phyloP scores from a whole-genome alignment of 2,329 filamentous ascomycete species.

The Coniella vitis region DNA sequence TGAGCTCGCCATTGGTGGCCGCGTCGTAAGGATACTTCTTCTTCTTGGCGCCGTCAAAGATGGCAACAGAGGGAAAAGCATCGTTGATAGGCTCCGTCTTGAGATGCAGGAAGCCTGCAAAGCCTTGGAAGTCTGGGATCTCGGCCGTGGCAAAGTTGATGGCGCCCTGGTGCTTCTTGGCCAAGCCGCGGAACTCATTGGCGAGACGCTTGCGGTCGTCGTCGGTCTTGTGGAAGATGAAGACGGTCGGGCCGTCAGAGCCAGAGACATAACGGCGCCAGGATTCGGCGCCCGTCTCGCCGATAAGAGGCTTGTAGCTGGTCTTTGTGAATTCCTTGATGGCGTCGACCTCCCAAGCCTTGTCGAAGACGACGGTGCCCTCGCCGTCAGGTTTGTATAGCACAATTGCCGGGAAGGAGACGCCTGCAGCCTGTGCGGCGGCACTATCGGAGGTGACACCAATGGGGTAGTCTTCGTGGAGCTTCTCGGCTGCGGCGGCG shows the following conservation, averaged over 20 bases:
- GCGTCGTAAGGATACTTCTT: slow-evolving; percentile 89
- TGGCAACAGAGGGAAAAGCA: slow-evolving; percentile 88
- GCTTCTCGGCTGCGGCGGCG: slow-evolving; percentile 61
- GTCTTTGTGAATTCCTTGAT: slow-evolving; percentile 81
- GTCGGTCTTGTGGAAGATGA: slow-evolving; percentile 89
- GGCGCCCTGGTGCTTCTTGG: slow-evolving; percentile 84
- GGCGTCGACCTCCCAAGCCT: slow-evolving; percentile 72
- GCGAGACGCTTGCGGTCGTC: slow-evolving; percentile 80
- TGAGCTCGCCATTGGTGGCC: slow-evolving; percentile 68
- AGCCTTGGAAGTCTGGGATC: slow-evolving; percentile 86
- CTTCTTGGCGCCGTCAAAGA: slow-evolving; percentile 93
- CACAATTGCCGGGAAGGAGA: slow-evolving; percentile 77
- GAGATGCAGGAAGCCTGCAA: slow-evolving; percentile 94
- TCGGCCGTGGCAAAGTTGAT: slow-evolving; percentile 99
- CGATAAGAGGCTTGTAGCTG: slow-evolving; percentile 80
- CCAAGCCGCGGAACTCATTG: slow-evolving; percentile 73
- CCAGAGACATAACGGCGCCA: slow-evolving; percentile 87
- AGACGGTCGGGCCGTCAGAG: slow-evolving; percentile 83
- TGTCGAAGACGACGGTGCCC: slow-evolving; percentile 78
- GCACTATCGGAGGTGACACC: slow-evolving; percentile 75
- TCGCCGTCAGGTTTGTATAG: slow-evolving; percentile 98
- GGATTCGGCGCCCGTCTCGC: slow-evolving; percentile 93
- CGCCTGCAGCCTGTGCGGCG: slow-evolving; percentile 82
- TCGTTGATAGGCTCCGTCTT: slow-evolving; percentile 64
- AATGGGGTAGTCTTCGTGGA: slow-evolving; percentile 89